Base-by-base conservation (phyloP, 805 yeast species). In the Nakazawaea populi region DNA sequence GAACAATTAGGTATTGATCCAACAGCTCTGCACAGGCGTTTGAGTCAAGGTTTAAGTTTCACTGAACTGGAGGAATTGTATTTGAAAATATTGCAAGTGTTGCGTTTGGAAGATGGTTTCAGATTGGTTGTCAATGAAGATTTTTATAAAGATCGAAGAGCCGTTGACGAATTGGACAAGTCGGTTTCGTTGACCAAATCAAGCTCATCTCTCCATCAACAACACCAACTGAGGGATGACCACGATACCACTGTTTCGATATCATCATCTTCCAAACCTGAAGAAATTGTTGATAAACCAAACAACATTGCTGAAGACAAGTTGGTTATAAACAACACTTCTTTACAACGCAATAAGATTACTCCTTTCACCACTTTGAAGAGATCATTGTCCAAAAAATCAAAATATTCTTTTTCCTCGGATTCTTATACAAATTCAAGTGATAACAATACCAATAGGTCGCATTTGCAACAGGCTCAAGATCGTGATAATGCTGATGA, bases 1-100 rank as follows among this genome's bases (percentile, higher is more conserved):
- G 49, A 50, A 29, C 49, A 50, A 42, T 30, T 46, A 18, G 52
- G 52, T 38, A 38, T 49, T 6, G 52, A 49, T 39, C 52, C 52
- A 14, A 14, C 41, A 11, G 29, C 40, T 8, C 47, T 34, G 40
- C 41, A 29, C 3, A 44, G 48, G n/a, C 36, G 52, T 11, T 14
- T 24, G 7, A 28, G 42, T 37, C 52, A 49, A 44, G 48, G 52
- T 44, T 44, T 49, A 30, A 39, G 36, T 32, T 49, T 49, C 36
- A 44, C 52, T n/a, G 52, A 49, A 27, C 45, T 49, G 40, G 52
- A 49, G 30, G 52, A 49, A 18, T 49, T 49, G 30, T 49, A 44
- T 44, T 34, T 49, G 35, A 38, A 35, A 29, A 44, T 34, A 6
- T 49, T 49, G 29, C 44, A 44, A 39, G 47, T 44, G 6, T 44